A percentile compares a stretch with the other conserved stretches of the same genome.
Conservation (phyloP, 768 basidiomycete genomes). For the Mycena vulgaris region DNA sequence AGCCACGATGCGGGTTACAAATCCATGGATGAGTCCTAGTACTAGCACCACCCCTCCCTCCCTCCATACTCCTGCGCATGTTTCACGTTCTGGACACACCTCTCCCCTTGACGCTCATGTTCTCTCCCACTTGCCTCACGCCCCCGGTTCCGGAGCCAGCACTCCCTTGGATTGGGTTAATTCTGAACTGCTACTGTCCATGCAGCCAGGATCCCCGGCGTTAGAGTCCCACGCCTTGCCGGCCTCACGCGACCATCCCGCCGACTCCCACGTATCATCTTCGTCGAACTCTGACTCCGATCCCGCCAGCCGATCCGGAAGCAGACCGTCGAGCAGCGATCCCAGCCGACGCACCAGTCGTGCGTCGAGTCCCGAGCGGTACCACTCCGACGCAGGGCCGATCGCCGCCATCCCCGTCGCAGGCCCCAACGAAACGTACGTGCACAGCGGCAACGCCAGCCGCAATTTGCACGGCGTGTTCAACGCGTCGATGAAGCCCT, state of each 20-base stretch:
- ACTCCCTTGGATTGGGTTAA: conserved; percentile 85
- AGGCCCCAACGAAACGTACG: conserved; percentile 61
- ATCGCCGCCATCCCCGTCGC: conserved; percentile 34
- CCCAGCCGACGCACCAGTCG: conserved; percentile 60
- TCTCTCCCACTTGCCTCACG: conserved; percentile 62
- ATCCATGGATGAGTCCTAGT: conserved; percentile 70
- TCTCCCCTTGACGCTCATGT: conserved; percentile 58
- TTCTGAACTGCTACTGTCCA: conserved; percentile 83
- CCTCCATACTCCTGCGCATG: conserved; percentile 33
- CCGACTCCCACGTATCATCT: conserved; percentile 31
- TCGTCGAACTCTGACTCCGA: conserved; percentile 39
- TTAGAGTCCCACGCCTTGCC: conserved; percentile 40
- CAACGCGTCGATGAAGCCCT: conserved; percentile 75
- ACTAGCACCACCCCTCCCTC: conserved; percentile 52
- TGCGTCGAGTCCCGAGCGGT: conserved; percentile 72
- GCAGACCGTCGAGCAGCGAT: conserved; percentile 43
- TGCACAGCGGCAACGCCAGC: conserved; percentile 67
- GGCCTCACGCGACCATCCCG: conserved; percentile 10
- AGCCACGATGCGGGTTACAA: conserved; percentile 73
- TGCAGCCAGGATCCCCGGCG: conserved; percentile 54
- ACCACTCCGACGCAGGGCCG: conserved; percentile 25
- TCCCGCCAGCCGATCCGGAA: conserved; percentile 42
- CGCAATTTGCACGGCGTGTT: conserved; percentile 68
- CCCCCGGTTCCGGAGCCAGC: conserved; percentile 59
- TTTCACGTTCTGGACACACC: conserved; percentile 50